Conservation (phyloP, 164 flowering plant species). For the Sedum album region DNA sequence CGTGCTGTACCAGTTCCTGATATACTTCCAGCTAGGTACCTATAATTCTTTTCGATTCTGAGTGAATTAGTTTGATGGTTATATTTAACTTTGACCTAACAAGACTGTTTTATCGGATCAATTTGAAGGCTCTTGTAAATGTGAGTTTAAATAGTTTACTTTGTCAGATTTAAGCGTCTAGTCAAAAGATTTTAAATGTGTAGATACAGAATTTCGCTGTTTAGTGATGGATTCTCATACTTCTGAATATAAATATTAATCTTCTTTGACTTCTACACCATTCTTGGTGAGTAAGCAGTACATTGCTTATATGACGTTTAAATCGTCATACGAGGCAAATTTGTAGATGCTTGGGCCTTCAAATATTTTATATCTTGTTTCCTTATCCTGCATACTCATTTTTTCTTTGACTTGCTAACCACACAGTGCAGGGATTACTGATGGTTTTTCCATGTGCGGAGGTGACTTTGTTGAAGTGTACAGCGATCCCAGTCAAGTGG, state of each 20-base stretch:
- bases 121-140: background rate
- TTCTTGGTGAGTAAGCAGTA: background rate
- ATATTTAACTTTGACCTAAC: too few relatives aligned
- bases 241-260: background rate
- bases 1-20: slow-evolving; percentile 84
- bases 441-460: slow-evolving; percentile 99
- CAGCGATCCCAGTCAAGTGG: too few relatives aligned
- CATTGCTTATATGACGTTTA: too few relatives aligned
- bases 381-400: background rate
- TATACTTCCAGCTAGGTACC: slow-evolving; percentile 91
- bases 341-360: background rate
- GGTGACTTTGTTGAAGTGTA: too few relatives aligned
- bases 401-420: slow-evolving; percentile 12
- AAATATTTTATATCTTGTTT: background rate
- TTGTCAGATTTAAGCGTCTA: too few relatives aligned
- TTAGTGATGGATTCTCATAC: background rate
- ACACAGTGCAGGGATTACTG: slow-evolving; percentile 92
- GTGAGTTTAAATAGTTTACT: too few relatives aligned
- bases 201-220: background rate
- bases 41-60: too few relatives aligned
- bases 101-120: too few relatives aligned
- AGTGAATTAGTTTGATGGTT: too few relatives aligned
- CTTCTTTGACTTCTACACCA: background rate
- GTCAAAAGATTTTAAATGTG: too few relatives aligned
- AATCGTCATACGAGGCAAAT: too few relatives aligned